Percentiles rank a stretch among this genome's conserved stretches.
These are phyloP conservation scores for Plasmodium cynomolgi DNA, from an alignment of 169 alveolate genomes.

Conservation along the genomic window DNA sequence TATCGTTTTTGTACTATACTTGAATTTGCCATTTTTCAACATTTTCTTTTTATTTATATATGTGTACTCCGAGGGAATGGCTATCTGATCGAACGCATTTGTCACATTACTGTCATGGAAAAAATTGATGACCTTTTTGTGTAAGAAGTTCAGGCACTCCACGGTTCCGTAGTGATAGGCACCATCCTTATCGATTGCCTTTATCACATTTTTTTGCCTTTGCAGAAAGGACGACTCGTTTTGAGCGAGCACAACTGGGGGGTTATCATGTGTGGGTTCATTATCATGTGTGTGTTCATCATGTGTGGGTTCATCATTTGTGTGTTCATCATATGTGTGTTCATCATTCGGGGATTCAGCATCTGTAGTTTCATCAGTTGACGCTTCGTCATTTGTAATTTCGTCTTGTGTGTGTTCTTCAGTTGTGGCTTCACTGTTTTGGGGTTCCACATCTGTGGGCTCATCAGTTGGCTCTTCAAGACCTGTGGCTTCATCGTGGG, in stretches of 20 bases:
- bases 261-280: background rate
- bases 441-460: background rate
- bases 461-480: background rate
- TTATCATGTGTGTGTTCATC: background rate
- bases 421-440: background rate
- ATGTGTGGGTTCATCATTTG: background rate
- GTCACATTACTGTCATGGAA: slow-evolving; percentile 13
- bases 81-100: slow-evolving; percentile 55
- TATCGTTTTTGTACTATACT: background rate
- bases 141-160: slow-evolving; percentile 37
- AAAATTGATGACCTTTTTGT: slow-evolving; percentile 28
- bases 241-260: background rate
- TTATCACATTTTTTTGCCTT: slow-evolving; percentile 11
- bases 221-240: background rate
- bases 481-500: background rate
- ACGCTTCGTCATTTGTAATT: background rate
- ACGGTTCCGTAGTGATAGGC: slow-evolving; percentile 25
- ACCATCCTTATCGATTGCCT: background rate
- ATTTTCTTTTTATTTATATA: background rate
- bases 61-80: slow-evolving; percentile 20
- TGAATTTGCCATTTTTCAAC: background rate
- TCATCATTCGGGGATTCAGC: background rate
- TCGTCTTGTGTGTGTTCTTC: background rate
- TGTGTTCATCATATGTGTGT: background rate
- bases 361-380: background rate